These are phyloP conservation scores for Meyerozyma guilliermondii DNA, from an alignment of 1,139 yeast species.

Conservation along the genomic window DNA sequence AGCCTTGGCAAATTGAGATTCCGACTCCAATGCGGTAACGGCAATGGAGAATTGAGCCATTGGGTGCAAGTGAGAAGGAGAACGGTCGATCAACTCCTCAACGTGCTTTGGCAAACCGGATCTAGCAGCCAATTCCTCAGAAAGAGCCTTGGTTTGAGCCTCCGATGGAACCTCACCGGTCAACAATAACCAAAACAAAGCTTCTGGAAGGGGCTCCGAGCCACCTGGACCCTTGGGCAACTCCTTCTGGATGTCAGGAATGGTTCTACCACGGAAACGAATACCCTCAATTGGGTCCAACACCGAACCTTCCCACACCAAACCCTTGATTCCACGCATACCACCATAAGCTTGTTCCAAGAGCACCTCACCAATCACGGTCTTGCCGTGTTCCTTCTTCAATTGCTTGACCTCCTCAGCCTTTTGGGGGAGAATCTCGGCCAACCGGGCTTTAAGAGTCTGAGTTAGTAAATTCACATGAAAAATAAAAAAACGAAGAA, in stretches of 20 bases:
- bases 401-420: constrained; percentile 88
- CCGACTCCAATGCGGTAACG: constrained; percentile 84
- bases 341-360: constrained; percentile 99
- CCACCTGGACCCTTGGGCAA: constrained; percentile 94
- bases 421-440: constrained; percentile 86
- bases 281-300: constrained; percentile 98
- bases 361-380: constrained; percentile 89
- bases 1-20: constrained; percentile 86
- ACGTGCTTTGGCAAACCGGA: constrained; percentile 84
- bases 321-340: constrained; percentile 97
- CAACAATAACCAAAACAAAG: constrained; percentile 85
- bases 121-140: constrained; percentile 82
- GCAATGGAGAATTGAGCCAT: constrained; percentile 97
- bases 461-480: constrained; percentile 15
- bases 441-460: constrained; percentile 89
- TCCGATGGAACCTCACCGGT: constrained; percentile 86
- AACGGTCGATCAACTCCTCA: constrained; percentile 71
- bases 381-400: constrained; percentile 83
- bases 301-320: constrained; percentile 99
- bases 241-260: constrained; percentile 89
- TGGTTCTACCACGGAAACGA: constrained; percentile 96
- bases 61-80: constrained; percentile 89
- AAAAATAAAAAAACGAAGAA: no score
- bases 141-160: constrained; percentile 69
- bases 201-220: constrained; percentile 81